A percentile compares a stretch with the other conserved stretches of the same genome.
phyloP scores from a whole-genome alignment of 306 rosid genomes.

The Quercus berberidifolia region DNA sequence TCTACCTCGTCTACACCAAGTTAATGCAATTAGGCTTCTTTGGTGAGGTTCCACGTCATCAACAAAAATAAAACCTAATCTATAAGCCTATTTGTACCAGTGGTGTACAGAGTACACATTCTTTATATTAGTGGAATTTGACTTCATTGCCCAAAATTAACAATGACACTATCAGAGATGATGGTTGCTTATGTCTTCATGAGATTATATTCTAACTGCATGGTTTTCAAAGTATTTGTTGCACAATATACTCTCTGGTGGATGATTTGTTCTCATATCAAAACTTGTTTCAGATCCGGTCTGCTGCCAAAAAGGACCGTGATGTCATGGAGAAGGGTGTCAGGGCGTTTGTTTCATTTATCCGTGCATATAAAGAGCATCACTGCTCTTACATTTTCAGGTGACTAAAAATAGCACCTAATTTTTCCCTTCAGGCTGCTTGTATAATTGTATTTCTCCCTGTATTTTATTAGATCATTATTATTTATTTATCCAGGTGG shows the following conservation, averaged over 20 bases:
- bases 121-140: not conserved
- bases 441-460: conserved; percentile 5
- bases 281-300: conserved; percentile 57
- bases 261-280: not conserved
- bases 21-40: not conserved
- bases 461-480: conserved; percentile 6
- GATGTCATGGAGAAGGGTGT: conserved; percentile 92
- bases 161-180: not conserved
- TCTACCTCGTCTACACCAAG: not conserved
- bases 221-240: not conserved
- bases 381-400: conserved; percentile 83
- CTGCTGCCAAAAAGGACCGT: conserved; percentile 74
- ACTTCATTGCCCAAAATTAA: not conserved
- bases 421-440: conserved; percentile 1
- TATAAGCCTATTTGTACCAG: not conserved
- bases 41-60: not conserved
- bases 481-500: conserved; percentile 49
- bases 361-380: conserved; percentile 92
- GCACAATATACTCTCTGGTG: not conserved
- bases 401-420: conserved; percentile 24
- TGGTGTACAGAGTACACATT: not conserved
- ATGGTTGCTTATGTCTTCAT: not conserved
- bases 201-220: not conserved
- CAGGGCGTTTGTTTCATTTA: conserved; percentile 86
- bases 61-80: not conserved